Base-by-base conservation (phyloP, 768 basidiomycete genomes). In the Auricularia sp. region DNA sequence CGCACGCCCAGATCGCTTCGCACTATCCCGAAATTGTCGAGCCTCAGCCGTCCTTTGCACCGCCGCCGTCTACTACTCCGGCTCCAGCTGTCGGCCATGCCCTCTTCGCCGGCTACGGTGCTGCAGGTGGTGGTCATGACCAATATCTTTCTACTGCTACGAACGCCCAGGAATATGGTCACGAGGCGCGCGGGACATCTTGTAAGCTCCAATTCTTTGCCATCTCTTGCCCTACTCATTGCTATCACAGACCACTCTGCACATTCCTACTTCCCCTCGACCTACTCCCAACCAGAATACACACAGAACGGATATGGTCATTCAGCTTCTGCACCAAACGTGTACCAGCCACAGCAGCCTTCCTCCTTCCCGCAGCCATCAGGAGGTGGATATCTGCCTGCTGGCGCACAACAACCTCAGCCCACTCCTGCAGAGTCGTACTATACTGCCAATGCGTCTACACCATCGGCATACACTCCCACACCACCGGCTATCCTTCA, bases 241-340 rank as follows among this genome's bases (percentile, higher is more conserved):
- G 29, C 2, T 29, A 56, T 63, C 44, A 64, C 63, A 89, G 88
- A 88, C 69, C 82, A 85, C 69, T 77, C 83, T 34, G 81, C 82
- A 13, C 44, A 63, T 39, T 63, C 62, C 3, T 61, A 66, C 24
- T 59, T 59, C 24, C 56, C 56, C 10, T 56, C 54, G 21, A n/a
- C 54, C 8, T 56, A 56, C 24, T 56, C 54, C 24, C 44, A 45
- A 51, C 5, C 47, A 6, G 47, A 51, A 18, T 51, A 51, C 47
- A 51, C 11, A 8, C 7, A 16, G 10, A 51, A 51, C 47, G 18
- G 11, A 51, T 51, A 51, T 18, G 14, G 2, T 6, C 47, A 51
- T 16, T 51, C 47, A 21, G 16, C 47, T 51, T 51, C 47, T 5
- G 10, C 18, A 6, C 18, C 47, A 18, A 51, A 21, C 47, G 16